phyloP scores from a whole-genome alignment of 2,329 filamentous ascomycete genomes.

The Fusarium virguliforme region DNA sequence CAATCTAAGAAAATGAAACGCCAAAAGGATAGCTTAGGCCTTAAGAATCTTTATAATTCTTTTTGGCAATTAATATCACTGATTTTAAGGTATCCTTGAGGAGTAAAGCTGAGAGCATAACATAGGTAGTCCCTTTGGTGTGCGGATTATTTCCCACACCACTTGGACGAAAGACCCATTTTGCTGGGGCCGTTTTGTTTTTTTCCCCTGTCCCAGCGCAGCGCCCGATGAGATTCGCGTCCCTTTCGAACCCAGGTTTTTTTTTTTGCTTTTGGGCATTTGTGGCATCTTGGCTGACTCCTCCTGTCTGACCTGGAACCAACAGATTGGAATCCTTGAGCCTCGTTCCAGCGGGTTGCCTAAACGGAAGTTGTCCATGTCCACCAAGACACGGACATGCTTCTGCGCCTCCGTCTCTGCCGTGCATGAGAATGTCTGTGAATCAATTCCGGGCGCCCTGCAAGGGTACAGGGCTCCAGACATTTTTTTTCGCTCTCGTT shows the following conservation, averaged over 20 bases:
- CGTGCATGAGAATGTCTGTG: slow-evolving; percentile 33
- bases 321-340: slow-evolving; percentile 37
- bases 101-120: no score
- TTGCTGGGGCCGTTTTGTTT: slow-evolving; percentile 34
- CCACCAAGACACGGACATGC: slow-evolving; percentile 18
- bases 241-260: slow-evolving; percentile 24
- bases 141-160: no score
- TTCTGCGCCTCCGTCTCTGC: slow-evolving; percentile 40
- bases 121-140: no score
- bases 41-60: no score
- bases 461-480: slow-evolving; percentile 26
- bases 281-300: slow-evolving; percentile 25
- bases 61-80: no score
- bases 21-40: no score
- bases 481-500: slow-evolving; percentile 18
- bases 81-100: no score
- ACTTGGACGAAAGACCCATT: slow-evolving; percentile 24
- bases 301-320: slow-evolving; percentile 34
- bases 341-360: slow-evolving; percentile 39
- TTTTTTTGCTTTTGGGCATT: slow-evolving; percentile 32
- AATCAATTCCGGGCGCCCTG: slow-evolving; percentile 21
- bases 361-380: slow-evolving; percentile 39
- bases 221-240: slow-evolving; percentile 46
- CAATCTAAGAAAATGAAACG: no score
- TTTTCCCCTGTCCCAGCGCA: slow-evolving; percentile 26